These are phyloP conservation scores for Entomortierella lignicola DNA, from an alignment of 192 early-diverging fungal species.

Conservation along the genomic window DNA sequence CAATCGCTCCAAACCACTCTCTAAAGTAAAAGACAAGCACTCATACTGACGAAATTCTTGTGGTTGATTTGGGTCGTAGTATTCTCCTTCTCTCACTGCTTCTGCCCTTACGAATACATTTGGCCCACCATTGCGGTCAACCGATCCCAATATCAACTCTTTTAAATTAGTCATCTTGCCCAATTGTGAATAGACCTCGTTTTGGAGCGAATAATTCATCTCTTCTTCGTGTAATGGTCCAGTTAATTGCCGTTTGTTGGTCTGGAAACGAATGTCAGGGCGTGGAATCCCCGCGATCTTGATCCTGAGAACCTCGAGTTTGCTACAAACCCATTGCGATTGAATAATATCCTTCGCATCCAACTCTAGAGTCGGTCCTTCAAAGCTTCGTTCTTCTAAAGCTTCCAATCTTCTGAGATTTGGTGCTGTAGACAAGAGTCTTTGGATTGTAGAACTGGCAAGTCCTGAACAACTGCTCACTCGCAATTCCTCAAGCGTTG, in stretches of 20 bases:
- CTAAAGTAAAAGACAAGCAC: constrained; percentile 1
- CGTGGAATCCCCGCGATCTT: neutral
- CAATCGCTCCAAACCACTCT: constrained; percentile 1
- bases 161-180: neutral
- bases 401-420: neutral
- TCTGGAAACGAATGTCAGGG: neutral
- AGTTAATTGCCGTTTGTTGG: neutral
- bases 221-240: neutral
- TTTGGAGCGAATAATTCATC: neutral
- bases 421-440: neutral
- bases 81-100: neutral
- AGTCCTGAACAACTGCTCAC: neutral
- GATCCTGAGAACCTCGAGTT: neutral
- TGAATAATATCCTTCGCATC: neutral
- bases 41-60: neutral
- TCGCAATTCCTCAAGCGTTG: neutral
- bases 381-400: neutral
- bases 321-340: neutral
- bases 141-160: neutral
- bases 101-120: neutral
- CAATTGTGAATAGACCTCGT: neutral
- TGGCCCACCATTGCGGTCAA: neutral
- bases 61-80: neutral
- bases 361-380: neutral
- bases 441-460: neutral